Percentiles rank a stretch among this genome's conserved stretches.
phyloP scores from a whole-genome alignment of 306 rosid genomes.

The Urtica urens region DNA sequence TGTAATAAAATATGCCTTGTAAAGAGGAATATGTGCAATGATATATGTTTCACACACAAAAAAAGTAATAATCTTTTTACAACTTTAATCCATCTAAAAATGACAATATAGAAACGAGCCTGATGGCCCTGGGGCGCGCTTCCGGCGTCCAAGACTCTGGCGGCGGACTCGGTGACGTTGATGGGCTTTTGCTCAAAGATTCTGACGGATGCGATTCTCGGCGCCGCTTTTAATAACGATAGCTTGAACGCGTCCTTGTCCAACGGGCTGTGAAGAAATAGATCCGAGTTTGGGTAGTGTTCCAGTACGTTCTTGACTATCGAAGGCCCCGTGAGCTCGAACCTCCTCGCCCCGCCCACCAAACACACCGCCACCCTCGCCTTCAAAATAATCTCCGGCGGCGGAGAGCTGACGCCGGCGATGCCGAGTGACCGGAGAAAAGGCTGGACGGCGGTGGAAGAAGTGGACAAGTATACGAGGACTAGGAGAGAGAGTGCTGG shows the following conservation, averaged over 20 bases:
- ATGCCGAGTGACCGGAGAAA: conserved; percentile 25
- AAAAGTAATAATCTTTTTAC: no score
- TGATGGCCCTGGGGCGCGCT: conserved; percentile 87
- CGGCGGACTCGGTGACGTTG: conserved; percentile 46
- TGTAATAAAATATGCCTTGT: no score
- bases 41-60: neutral
- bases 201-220: conserved; percentile 43
- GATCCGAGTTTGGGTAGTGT: conserved; percentile 73
- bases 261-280: conserved; percentile 55
- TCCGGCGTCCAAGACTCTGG: conserved; percentile 52
- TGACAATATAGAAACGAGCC: conserved; percentile 34
- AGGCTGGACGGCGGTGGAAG: conserved; percentile 17
- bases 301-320: conserved; percentile 40
- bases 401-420: neutral
- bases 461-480: conserved; percentile 27
- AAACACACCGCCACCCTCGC: conserved; percentile 79
- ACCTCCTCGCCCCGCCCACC: conserved; percentile 92
- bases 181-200: conserved; percentile 50
- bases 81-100: neutral
- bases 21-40: no score
- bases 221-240: conserved; percentile 47
- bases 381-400: conserved; percentile 26
- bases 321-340: conserved; percentile 86
- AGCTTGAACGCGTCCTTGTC: conserved; percentile 54
- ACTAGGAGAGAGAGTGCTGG: conserved; percentile 37